phyloP scores from a whole-genome alignment of 805 yeast species.

The Wickerhamomyces rabaulensis region DNA sequence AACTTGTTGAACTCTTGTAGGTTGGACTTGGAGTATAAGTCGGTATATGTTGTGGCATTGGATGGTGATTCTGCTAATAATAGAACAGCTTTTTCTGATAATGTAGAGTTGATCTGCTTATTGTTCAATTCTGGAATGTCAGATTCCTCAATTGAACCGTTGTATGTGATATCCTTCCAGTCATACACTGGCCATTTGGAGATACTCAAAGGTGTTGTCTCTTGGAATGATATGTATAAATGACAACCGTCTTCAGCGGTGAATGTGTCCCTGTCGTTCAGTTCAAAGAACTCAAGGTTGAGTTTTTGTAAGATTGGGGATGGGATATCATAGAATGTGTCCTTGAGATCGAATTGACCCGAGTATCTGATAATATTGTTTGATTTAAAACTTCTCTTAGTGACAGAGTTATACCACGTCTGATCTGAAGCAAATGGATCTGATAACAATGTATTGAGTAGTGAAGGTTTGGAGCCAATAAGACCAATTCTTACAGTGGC shows the following conservation, averaged over 20 bases:
- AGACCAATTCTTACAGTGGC: constrained; percentile 26
- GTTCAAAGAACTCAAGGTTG: constrained; percentile 24
- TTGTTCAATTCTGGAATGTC: constrained; percentile 10
- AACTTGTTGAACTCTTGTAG: constrained; percentile 13
- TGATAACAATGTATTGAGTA: constrained; percentile 25
- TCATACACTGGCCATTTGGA: constrained; percentile 19
- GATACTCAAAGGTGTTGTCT: constrained; percentile 4
- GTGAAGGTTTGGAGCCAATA: constrained; percentile 17
- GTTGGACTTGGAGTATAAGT: constrained; percentile 20
- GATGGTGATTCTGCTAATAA: constrained; percentile 24
- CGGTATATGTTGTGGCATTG: constrained; percentile 23
- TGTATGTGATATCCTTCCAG: constrained; percentile 10
- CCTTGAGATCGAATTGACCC: constrained; percentile 14
- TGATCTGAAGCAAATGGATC: constrained; percentile 29
- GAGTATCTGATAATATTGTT: constrained; percentile 19
- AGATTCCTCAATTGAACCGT: not conserved
- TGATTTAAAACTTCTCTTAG: constrained; percentile 1
- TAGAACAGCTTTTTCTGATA: constrained; percentile 18
- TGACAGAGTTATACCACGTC: constrained; percentile 23
- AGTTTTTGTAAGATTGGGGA: constrained; percentile 19
- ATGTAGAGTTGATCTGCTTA: constrained; percentile 22
- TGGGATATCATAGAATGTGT: constrained; percentile 21
- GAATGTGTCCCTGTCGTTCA: constrained; percentile 2
- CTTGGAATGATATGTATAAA: constrained; percentile 21
- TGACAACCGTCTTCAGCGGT: constrained; percentile 25